Evolutionary conservation across 805 yeast species (phyloP).

Genomic region (Priceomyces melissophilus): DNA sequence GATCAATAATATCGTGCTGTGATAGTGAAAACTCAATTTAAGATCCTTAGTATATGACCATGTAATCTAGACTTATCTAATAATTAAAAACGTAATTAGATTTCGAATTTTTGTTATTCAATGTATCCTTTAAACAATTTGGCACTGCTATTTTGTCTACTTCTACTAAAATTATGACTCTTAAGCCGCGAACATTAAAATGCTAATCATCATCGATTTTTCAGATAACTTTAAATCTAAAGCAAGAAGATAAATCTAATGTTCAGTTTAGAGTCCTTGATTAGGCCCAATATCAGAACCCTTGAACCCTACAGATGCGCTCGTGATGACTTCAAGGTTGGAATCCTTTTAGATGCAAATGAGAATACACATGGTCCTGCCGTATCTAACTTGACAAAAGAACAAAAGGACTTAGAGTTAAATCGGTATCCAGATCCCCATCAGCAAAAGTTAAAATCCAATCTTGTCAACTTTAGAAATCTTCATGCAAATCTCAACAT

Average conservation of each 20-base stretch:
- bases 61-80: no score
- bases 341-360: conserved; percentile 89
- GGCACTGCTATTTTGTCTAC: no score
- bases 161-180: no score
- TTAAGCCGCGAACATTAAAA: no score
- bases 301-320: conserved; percentile 96
- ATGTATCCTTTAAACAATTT: no score
- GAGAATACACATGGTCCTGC: conserved; percentile 95
- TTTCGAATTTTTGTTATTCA: no score
- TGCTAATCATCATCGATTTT: no score
- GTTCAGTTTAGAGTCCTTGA: conserved; percentile 55
- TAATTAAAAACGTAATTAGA: no score
- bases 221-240: no score
- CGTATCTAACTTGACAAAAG: conserved; percentile 38
- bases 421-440: conserved; percentile 98
- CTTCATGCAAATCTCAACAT: conserved; percentile 31
- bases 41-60: no score
- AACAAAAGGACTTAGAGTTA: conserved; percentile 54
- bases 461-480: conserved; percentile 71
- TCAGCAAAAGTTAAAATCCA: conserved; percentile 70
- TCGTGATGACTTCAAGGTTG: conserved; percentile 88
- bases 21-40: no score
- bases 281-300: conserved; percentile 79
- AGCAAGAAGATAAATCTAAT: conserved; percentile 10
- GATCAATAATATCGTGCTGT: no score